These are phyloP conservation scores for Margaritispora aquatica DNA, from an alignment of 495 filamentous ascomycete species.

Conservation along the genomic window DNA sequence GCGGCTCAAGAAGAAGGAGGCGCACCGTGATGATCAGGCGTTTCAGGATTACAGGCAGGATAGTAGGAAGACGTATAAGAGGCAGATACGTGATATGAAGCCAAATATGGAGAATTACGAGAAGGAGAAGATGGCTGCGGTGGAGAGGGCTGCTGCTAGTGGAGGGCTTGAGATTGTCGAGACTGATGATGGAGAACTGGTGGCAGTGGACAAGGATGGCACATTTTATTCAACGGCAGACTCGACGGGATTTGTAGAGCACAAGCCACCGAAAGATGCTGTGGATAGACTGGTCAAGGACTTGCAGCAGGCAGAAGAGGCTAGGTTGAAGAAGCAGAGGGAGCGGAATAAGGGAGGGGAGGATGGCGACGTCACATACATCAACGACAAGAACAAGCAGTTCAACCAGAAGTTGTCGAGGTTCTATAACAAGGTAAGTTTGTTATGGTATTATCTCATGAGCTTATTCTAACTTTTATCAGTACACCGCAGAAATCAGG, in stretches of 20 bases:
- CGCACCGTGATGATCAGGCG: conserved; percentile 75
- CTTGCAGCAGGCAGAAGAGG: conserved; percentile 82
- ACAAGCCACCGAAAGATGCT: conserved; percentile 83
- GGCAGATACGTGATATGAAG: conserved; percentile 69
- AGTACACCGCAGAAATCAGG: conserved; percentile 94
- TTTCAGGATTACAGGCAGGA: conserved; percentile 89
- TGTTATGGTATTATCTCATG: background rate
- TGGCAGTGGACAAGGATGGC: conserved; percentile 86
- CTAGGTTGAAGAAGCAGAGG: conserved; percentile 73
- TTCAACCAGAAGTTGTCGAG: conserved; percentile 95
- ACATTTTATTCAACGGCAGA: conserved; percentile 85
- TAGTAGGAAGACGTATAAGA: conserved; percentile 87
- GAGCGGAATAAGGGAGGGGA: conserved; percentile 69
- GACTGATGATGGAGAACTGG: conserved; percentile 87
- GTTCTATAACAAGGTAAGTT: conserved; percentile 87
- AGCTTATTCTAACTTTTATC: conserved; percentile 28
- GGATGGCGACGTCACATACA: conserved; percentile 90
- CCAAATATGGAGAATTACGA: conserved; percentile 76
- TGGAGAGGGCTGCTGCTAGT: conserved; percentile 72
- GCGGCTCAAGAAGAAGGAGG: conserved; percentile 77
- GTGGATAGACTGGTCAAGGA: conserved; percentile 84
- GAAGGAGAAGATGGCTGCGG: conserved; percentile 71
- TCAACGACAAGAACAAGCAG: conserved; percentile 99
- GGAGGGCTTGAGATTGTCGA: conserved; percentile 89
- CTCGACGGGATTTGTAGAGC: conserved; percentile 71